Conservation (phyloP, 257 asterid species). For the Rhazya stricta region DNA sequence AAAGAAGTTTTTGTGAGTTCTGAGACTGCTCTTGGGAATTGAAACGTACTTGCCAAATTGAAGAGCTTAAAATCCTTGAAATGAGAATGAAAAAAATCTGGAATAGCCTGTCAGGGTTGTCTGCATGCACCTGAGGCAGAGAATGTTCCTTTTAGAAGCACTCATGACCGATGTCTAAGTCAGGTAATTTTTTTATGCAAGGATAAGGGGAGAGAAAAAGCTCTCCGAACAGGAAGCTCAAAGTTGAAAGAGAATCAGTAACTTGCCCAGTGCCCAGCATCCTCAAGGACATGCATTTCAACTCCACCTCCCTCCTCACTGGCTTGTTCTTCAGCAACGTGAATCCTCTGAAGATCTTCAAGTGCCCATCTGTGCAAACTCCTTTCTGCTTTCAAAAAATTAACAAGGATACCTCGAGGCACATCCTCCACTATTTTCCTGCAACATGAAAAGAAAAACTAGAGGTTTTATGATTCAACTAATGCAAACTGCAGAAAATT, state of each 20-base stretch:
- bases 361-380: conserved; percentile 96
- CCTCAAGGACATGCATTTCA: conserved; percentile 97
- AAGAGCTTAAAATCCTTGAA: conserved; percentile 64
- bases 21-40: background rate
- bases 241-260: conserved; percentile 9
- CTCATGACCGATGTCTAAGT: background rate
- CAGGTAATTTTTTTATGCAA: background rate
- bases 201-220: background rate
- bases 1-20: conserved; percentile 5
- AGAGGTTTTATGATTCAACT: background rate
- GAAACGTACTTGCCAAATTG: background rate
- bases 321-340: conserved; percentile 92
- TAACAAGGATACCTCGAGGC: conserved; percentile 88
- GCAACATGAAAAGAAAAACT: conserved; percentile 15
- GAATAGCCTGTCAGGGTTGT: conserved; percentile 95
- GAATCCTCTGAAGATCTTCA: conserved; percentile 88
- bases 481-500: background rate
- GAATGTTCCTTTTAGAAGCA: background rate
- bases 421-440: conserved; percentile 94
- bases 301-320: conserved; percentile 93
- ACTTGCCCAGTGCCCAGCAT: conserved; percentile 96
- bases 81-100: conserved; percentile 84
- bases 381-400: conserved; percentile 92
- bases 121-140: conserved; percentile 80
- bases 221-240: background rate